Conservation (phyloP, 805 yeast species). For the Ogataea methanolica region DNA sequence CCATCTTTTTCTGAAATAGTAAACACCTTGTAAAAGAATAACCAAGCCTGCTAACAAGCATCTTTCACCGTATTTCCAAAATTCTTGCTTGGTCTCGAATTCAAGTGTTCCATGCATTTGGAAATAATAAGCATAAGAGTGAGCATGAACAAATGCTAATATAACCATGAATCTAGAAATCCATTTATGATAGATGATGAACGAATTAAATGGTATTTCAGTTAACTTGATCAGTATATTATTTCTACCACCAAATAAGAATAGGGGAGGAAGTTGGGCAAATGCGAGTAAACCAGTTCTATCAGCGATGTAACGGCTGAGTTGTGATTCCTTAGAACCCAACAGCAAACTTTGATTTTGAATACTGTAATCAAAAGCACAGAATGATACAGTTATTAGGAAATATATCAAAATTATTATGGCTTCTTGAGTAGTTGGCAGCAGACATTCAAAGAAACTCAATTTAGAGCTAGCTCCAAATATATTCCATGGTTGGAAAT, state of each 20-base stretch:
- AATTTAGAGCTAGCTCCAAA: conserved; percentile 8
- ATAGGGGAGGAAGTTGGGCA: conserved; percentile 43
- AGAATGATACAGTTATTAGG: conserved; percentile 6
- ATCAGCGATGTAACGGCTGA: conserved; percentile 46
- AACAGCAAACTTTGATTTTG: conserved; percentile 11
- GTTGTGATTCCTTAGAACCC: conserved; percentile 15
- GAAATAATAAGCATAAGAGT: conserved; percentile 28
- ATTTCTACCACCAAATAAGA: conserved; percentile 55
- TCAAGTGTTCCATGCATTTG: conserved; percentile 4
- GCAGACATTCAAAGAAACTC: conserved; percentile 15
- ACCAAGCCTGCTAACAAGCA: conserved; percentile 35
- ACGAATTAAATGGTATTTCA: conserved; percentile 43
- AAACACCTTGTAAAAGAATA: conserved; percentile 42
- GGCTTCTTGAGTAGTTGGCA: conserved; percentile 27
- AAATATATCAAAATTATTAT: conserved; percentile 13
- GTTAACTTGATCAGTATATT: conserved; percentile 50
- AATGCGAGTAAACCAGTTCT: conserved; percentile 47
- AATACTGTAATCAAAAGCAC: conserved; percentile 11
- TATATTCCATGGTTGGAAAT: conserved; percentile 21
- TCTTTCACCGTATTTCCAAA: conserved; percentile 21
- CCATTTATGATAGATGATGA: conserved; percentile 43
- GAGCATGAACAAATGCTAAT: conserved; percentile 28
- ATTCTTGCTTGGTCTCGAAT: conserved; percentile 3
- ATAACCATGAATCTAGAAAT: conserved; percentile 29
- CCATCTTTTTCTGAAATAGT: conserved; percentile 39